Conservation (phyloP, 192 early-diverging fungal species). For the Gamsiella multidivaricata region DNA sequence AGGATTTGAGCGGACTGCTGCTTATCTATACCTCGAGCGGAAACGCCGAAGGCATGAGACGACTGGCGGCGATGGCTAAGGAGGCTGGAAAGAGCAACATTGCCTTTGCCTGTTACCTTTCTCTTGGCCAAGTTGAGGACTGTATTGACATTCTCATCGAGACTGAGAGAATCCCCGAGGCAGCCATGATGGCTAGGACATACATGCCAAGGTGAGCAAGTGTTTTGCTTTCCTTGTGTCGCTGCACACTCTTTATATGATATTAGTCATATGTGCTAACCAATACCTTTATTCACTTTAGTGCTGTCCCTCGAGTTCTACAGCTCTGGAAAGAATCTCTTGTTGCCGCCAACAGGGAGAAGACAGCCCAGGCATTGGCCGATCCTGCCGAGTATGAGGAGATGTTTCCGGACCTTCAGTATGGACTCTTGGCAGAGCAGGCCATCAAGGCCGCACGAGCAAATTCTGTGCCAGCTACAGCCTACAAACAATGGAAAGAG, state of each 20-base stretch:
- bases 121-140: constrained; percentile 80
- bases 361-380: constrained; percentile 90
- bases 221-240: background rate
- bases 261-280: background rate
- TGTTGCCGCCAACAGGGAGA: constrained; percentile 73
- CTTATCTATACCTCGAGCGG: constrained; percentile 93
- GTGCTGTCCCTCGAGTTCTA: constrained; percentile 74
- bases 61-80: constrained; percentile 77
- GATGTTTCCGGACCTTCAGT: constrained; percentile 87
- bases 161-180: constrained; percentile 95
- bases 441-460: constrained; percentile 53
- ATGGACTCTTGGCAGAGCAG: constrained; percentile 65
- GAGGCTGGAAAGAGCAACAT: constrained; percentile 89
- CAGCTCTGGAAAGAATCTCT: constrained; percentile 86
- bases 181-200: constrained; percentile 93
- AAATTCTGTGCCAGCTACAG: constrained; percentile 58
- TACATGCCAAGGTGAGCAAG: constrained; percentile 75
- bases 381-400: constrained; percentile 85
- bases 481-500: constrained; percentile 71
- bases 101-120: constrained; percentile 86
- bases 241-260: background rate
- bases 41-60: constrained; percentile 79
- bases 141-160: constrained; percentile 88
- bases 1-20: constrained; percentile 92
- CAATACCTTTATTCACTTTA: constrained; percentile 10